phyloP scores from a whole-genome alignment of 345 rosid species.

The Pseudoturritis turrita region DNA sequence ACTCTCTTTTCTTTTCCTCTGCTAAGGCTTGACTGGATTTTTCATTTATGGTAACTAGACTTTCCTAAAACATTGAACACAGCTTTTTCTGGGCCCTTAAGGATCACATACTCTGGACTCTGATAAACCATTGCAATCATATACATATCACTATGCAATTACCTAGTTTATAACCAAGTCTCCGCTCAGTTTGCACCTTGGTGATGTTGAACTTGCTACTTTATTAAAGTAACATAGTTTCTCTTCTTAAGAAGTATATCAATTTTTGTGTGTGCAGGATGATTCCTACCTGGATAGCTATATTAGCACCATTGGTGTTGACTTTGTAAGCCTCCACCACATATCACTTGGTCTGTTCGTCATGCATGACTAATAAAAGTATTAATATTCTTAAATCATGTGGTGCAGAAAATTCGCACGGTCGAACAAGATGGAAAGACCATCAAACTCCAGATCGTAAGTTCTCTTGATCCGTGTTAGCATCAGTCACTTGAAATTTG shows the following conservation, averaged over 20 bases:
- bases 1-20: background rate
- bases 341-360: background rate
- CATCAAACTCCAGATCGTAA: slow-evolving; percentile 40
- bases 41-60: too few relatives aligned
- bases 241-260: background rate
- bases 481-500: background rate
- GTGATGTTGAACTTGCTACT: too few relatives aligned
- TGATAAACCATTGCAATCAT: background rate
- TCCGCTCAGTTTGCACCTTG: background rate
- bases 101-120: background rate
- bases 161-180: background rate
- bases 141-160: too few relatives aligned
- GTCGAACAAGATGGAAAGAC: slow-evolving; percentile 93
- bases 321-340: slow-evolving; percentile 56
- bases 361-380: background rate
- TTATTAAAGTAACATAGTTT: background rate
- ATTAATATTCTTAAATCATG: background rate
- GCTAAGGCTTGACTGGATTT: too few relatives aligned
- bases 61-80: too few relatives aligned
- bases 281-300: slow-evolving; percentile 93
- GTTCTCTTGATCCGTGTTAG: background rate
- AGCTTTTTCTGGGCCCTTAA: background rate
- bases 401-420: slow-evolving; percentile 80
- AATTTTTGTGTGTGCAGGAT: slow-evolving; percentile 44
- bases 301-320: slow-evolving; percentile 91